Evolutionary conservation across 805 yeast genomes (phyloP).

Genomic region (Zygoascus bituminiphila): DNA sequence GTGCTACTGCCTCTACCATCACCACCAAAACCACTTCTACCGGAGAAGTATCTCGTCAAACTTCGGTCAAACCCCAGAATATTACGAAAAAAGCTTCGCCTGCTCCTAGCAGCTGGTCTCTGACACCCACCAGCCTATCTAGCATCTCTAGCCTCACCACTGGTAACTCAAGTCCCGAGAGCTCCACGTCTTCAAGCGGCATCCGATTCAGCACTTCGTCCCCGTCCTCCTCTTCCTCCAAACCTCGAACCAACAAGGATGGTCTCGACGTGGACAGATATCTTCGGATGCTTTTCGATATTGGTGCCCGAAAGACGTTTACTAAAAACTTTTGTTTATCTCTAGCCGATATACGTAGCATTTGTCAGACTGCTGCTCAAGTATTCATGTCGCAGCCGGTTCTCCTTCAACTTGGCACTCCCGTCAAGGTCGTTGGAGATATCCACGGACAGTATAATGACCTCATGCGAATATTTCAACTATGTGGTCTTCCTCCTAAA

Average conservation of each 20-base stretch:
- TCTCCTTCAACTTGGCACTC: slow-evolving; percentile 70
- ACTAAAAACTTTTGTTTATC: slow-evolving; percentile 74
- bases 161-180: background rate
- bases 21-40: background rate
- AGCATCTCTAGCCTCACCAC: background rate
- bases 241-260: slow-evolving; percentile 42
- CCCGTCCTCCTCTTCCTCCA: background rate
- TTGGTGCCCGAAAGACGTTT: slow-evolving; percentile 71
- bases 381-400: slow-evolving; percentile 83
- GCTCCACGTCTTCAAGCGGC: background rate
- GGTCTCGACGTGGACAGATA: slow-evolving; percentile 35
- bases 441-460: slow-evolving; percentile 93
- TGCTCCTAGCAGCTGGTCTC: background rate
- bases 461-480: slow-evolving; percentile 73
- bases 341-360: slow-evolving; percentile 67
- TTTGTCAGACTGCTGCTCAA: slow-evolving; percentile 76
- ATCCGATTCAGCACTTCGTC: background rate
- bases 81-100: background rate
- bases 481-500: slow-evolving; percentile 91
- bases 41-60: background rate
- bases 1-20: background rate
- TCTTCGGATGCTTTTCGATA: slow-evolving; percentile 77
- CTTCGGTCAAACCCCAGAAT: background rate
- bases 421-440: slow-evolving; percentile 82
- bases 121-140: background rate